Evolutionary conservation across 129 eudicot genomes (phyloP).

Genomic region (Flaveria bidentis): DNA sequence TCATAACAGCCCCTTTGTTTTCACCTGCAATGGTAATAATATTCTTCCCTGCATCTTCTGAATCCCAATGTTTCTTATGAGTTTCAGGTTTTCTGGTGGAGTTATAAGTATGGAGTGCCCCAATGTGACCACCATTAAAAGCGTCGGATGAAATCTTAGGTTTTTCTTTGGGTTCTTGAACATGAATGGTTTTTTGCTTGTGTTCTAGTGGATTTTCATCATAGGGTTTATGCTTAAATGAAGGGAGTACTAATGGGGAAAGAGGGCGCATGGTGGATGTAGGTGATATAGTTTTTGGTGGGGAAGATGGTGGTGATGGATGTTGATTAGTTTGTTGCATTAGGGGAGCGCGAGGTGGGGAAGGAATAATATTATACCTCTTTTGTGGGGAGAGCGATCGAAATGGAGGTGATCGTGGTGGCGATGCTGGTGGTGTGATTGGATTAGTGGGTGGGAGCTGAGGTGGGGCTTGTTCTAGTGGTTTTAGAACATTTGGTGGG

Average conservation of each 20-base stretch:
- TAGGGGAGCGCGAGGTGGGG: background rate
- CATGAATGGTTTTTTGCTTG: conserved; percentile 49
- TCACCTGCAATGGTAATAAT: conserved; percentile 61
- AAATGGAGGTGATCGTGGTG: background rate
- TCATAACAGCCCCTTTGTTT: conserved; percentile 65
- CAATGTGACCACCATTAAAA: conserved; percentile 16
- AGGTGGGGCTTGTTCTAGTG: conserved; percentile 27
- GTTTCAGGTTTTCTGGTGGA: conserved; percentile 31
- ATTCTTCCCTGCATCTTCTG: conserved; percentile 51
- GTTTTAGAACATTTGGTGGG: conserved; percentile 28
- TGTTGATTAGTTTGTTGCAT: background rate
- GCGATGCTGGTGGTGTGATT: conserved; percentile 9
- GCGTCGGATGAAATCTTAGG: conserved; percentile 25
- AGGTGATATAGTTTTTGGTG: conserved; percentile 37
- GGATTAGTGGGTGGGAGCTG: conserved; percentile 22
- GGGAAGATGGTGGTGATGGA: conserved; percentile 20
- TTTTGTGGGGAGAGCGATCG: too few relatives aligned
- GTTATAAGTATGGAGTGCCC: conserved; percentile 7
- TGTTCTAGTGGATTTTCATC: conserved; percentile 31
- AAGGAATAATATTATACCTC: too few relatives aligned
- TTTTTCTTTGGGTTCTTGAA: conserved; percentile 48
- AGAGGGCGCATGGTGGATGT: conserved; percentile 24
- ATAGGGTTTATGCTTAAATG: conserved; percentile 31
- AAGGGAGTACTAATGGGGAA: conserved; percentile 63
- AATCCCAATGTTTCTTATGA: conserved; percentile 32